Evolutionary conservation across 148 eudicot genomes (phyloP).

Genomic region (Euryodendron excelsum): DNA sequence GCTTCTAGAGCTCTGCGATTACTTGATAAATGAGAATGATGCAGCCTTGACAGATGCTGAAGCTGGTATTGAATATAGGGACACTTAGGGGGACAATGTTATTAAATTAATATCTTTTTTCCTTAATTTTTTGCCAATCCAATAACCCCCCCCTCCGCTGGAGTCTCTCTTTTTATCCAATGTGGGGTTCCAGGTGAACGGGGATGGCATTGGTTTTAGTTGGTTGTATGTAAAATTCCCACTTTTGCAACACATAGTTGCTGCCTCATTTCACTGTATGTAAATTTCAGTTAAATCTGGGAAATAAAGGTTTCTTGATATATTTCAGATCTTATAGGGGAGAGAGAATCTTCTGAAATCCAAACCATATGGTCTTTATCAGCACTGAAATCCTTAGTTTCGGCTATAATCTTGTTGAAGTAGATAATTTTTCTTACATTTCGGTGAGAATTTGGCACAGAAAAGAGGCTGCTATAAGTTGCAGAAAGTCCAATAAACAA

Average conservation of each 20-base stretch:
- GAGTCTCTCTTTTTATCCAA: background rate
- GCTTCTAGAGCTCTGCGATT: constrained; percentile 78
- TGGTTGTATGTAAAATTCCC: constrained; percentile 8
- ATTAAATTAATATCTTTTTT: background rate
- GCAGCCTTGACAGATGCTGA: constrained; percentile 63
- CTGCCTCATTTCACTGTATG: background rate
- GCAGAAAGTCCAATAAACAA: background rate
- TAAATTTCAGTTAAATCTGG: constrained; percentile 19
- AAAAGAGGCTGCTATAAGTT: background rate
- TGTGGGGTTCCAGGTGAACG: background rate
- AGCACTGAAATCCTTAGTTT: background rate
- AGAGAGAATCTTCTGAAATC: background rate
- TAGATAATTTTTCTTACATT: background rate
- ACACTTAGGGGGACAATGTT: constrained; percentile 3
- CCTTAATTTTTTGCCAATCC: background rate
- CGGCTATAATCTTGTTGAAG: background rate
- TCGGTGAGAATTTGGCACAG: background rate
- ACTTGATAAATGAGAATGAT: constrained; percentile 49
- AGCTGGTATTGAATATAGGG: constrained; percentile 48
- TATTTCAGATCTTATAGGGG: background rate
- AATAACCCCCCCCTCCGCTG: background rate
- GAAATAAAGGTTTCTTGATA: background rate
- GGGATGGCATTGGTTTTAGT: background rate
- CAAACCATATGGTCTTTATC: background rate
- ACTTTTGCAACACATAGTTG: background rate